phyloP scores from a whole-genome alignment of 129 eudicot species.

The Flaveria brownii region DNA sequence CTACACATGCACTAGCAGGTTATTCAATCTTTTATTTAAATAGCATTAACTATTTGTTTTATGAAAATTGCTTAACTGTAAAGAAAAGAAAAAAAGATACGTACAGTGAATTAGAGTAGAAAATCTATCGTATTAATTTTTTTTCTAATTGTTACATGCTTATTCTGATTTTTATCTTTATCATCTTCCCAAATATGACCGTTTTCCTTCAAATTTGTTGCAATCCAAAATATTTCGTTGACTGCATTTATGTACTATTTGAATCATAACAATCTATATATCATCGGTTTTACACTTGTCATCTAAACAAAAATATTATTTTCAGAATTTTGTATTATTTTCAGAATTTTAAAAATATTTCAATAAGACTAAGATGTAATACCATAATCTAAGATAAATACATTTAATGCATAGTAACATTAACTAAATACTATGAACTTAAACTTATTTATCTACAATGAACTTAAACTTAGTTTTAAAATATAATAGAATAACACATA shows the following conservation, averaged over 20 bases:
- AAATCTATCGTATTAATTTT: background rate
- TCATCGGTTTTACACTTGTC: background rate
- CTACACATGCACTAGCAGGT: too few relatives aligned
- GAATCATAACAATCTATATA: background rate
- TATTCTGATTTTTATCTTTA: background rate
- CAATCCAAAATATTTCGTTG: background rate
- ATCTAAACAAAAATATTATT: background rate
- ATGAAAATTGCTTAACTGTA: too few relatives aligned
- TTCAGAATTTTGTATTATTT: background rate
- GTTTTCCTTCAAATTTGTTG: background rate
- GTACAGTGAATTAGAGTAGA: too few relatives aligned
- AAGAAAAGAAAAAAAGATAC: too few relatives aligned
- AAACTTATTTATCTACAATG: too few relatives aligned
- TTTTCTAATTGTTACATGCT: background rate
- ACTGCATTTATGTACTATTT: background rate
- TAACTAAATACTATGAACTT: background rate
- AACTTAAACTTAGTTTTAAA: too few relatives aligned
- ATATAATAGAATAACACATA: too few relatives aligned
- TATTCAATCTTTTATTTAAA: too few relatives aligned
- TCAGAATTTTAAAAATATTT: background rate
- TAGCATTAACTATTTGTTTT: too few relatives aligned
- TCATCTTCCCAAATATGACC: background rate
- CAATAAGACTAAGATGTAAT: background rate
- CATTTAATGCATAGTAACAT: background rate
- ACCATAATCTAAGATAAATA: background rate